Conservation (phyloP, 1,284 basidiomycete species). For the Mycosarcoma maydis region DNA sequence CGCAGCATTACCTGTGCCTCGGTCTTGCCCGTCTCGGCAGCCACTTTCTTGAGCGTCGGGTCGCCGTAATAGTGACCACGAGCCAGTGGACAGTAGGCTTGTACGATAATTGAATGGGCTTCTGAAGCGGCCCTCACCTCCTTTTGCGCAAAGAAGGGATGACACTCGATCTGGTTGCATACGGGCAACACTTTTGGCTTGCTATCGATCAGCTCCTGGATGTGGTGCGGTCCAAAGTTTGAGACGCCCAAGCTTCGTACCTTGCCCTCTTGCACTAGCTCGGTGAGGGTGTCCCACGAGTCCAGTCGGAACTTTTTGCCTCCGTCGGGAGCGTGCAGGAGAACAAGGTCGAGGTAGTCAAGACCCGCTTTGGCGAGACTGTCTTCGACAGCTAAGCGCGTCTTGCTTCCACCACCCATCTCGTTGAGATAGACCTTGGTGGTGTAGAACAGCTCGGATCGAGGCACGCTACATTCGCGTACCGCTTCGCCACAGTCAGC, state of each 20-base stretch:
- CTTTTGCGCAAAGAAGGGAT: constrained; percentile 70
- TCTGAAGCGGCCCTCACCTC: constrained; percentile 77
- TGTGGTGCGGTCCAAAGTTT: constrained; percentile 53
- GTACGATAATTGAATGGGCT: constrained; percentile 76
- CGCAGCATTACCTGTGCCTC: constrained; percentile 79
- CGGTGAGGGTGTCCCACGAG: constrained; percentile 53
- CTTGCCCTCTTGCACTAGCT: constrained; percentile 52
- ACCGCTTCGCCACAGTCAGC: constrained; percentile 85
- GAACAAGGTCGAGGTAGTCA: constrained; percentile 72
- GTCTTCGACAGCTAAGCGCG: constrained; percentile 70
- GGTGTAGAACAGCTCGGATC: constrained; percentile 84
- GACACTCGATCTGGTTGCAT: constrained; percentile 58
- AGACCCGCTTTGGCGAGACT: constrained; percentile 78
- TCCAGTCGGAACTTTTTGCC: constrained; percentile 67
- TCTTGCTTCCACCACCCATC: constrained; percentile 67
- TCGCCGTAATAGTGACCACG: constrained; percentile 72
- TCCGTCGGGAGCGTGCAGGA: constrained; percentile 53
- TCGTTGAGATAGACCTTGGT: constrained; percentile 73
- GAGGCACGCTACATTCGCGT: constrained; percentile 75
- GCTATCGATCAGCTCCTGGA: constrained; percentile 47
- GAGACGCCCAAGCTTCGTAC: constrained; percentile 73
- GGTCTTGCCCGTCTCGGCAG: constrained; percentile 72
- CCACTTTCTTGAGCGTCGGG: constrained; percentile 40
- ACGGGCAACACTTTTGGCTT: constrained; percentile 50
- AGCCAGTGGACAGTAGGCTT: constrained; percentile 87